phyloP scores from a whole-genome alignment of 768 basidiomycete genomes.

The Candolleomyces aberdarensis region DNA sequence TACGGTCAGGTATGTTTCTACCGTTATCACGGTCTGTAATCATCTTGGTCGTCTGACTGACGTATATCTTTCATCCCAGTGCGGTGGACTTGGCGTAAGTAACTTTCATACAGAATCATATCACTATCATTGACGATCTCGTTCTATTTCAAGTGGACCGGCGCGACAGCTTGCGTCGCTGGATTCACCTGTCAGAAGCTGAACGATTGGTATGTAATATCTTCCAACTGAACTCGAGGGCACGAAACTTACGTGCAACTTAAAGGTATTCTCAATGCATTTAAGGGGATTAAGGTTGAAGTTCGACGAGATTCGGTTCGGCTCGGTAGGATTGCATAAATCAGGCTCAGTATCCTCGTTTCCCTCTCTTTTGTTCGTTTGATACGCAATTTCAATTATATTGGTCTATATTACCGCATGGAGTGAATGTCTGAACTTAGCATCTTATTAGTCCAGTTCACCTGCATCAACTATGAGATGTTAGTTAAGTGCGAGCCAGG shows the following conservation, averaged over 20 bases:
- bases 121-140: not conserved
- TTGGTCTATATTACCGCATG: too few relatives aligned
- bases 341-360: too few relatives aligned
- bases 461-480: too few relatives aligned
- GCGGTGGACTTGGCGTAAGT: constrained; percentile 7
- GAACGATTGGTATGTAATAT: constrained; percentile 5
- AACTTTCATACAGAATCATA: not conserved
- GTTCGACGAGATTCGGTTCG: too few relatives aligned
- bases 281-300: not conserved
- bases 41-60: not conserved
- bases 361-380: too few relatives aligned
- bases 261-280: constrained; percentile 5
- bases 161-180: not conserved
- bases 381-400: too few relatives aligned
- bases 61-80: not conserved
- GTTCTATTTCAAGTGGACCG: constrained; percentile 3
- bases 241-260: not conserved
- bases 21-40: not conserved
- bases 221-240: not conserved
- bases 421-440: too few relatives aligned
- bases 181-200: constrained; percentile 1
- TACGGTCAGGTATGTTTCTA: constrained; percentile 5
- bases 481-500: too few relatives aligned
- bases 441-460: too few relatives aligned
- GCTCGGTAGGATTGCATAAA: too few relatives aligned